Percentiles rank a stretch among this genome's conserved stretches.
Evolutionary conservation across 2,329 filamentous ascomycete species (phyloP).

Genomic region (Akanthomyces uredinophilus): DNA sequence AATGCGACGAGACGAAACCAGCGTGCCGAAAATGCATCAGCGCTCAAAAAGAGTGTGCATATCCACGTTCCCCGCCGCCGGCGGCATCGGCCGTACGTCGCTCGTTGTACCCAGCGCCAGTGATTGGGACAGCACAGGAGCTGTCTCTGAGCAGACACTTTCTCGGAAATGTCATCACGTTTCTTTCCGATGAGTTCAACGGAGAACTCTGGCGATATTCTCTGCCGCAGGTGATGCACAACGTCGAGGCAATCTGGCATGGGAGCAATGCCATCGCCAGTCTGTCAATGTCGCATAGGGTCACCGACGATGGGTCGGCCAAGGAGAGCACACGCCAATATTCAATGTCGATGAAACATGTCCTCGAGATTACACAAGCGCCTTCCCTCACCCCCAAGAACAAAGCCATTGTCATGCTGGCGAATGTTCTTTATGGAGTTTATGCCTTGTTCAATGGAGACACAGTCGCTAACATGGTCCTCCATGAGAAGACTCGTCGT

Average conservation of each 20-base stretch:
- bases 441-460: background rate
- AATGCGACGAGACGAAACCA: background rate
- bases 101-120: background rate
- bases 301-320: background rate
- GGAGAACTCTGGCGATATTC: background rate
- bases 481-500: background rate
- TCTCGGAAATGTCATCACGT: background rate
- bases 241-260: background rate
- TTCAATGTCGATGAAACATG: background rate
- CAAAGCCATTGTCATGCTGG: background rate
- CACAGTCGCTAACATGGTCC: background rate
- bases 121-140: background rate
- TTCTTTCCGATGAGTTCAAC: background rate
- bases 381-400: background rate
- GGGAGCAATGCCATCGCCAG: conserved; percentile 1
- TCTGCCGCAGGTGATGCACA: background rate
- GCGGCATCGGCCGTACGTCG: background rate
- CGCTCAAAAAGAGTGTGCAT: background rate
- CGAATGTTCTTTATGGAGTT: background rate
- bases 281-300: background rate
- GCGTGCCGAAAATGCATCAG: background rate
- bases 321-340: background rate
- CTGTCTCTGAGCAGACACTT: background rate
- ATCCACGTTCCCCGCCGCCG: background rate
- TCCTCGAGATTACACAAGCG: background rate